These are phyloP conservation scores for Suillus occidentalis DNA, from an alignment of 768 basidiomycete genomes.

Conservation along the genomic window DNA sequence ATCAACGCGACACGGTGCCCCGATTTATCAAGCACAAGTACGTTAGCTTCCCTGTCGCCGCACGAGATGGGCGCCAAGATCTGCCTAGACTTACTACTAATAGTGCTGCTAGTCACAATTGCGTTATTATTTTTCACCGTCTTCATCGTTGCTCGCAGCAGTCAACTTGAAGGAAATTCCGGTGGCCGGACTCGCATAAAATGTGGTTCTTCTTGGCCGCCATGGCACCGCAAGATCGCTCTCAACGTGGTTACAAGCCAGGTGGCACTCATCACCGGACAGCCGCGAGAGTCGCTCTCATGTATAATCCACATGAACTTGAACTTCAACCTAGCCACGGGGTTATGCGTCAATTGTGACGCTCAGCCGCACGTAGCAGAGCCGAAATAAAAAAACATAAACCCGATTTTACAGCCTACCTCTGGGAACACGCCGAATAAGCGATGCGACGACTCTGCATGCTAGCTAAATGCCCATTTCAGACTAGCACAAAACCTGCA, in stretches of 20 bases:
- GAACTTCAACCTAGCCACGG: no score
- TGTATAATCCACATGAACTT: no score
- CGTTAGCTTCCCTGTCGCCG: not conserved
- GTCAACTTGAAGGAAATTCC: no score
- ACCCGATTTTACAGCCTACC: not conserved
- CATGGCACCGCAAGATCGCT: not conserved
- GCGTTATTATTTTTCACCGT: no score
- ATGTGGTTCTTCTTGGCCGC: not conserved
- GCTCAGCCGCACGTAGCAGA: not conserved
- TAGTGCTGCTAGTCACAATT: no score
- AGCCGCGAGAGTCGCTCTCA: not conserved
- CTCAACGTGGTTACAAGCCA: not conserved
- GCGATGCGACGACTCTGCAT: not conserved
- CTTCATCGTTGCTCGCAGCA: no score
- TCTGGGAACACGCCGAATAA: not conserved
- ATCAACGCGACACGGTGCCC: not conserved
- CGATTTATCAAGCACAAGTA: constrained; percentile 5
- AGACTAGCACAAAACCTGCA: not conserved
- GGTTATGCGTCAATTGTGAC: not conserved
- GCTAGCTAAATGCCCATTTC: not conserved
- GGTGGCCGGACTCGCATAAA: not conserved
- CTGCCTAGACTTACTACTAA: not conserved
- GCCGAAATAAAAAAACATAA: constrained; percentile 3
- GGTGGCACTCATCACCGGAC: not conserved
- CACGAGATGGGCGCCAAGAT: not conserved